Percentiles rank a stretch among this genome's conserved stretches.
Evolutionary conservation across 495 filamentous ascomycete genomes (phyloP).

Genomic region (Penicillium daleae): DNA sequence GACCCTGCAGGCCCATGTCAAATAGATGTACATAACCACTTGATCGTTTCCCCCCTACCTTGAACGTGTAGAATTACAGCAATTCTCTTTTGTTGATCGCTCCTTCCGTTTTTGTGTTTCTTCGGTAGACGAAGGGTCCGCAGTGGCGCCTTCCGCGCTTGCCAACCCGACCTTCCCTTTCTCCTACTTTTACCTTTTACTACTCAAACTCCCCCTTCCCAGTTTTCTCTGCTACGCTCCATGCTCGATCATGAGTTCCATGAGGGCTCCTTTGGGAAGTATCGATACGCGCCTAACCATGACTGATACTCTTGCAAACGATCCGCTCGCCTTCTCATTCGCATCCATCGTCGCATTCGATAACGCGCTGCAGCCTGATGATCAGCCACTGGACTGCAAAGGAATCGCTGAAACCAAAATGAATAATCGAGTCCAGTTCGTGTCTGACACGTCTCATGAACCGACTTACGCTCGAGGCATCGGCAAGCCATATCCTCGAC

Average conservation of each 20-base stretch:
- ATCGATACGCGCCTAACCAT: constrained; percentile 29
- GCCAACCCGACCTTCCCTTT: background rate
- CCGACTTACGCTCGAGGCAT: background rate
- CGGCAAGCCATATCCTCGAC: constrained; percentile 19
- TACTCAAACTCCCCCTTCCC: background rate
- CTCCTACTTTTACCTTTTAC: constrained; percentile 1
- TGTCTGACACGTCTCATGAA: background rate
- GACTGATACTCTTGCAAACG: constrained; percentile 12
- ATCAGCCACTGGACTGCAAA: background rate
- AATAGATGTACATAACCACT: constrained; percentile 63
- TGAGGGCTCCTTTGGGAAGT: constrained; percentile 27
- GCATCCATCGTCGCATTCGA: constrained; percentile 19
- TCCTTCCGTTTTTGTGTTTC: constrained; percentile 20
- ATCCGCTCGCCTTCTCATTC: constrained; percentile 17
- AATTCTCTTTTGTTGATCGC: constrained; percentile 35
- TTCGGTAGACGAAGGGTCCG: constrained; percentile 14
- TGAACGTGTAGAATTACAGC: constrained; percentile 52
- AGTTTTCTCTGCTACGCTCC: background rate
- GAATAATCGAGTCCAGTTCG: background rate
- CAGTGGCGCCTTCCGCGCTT: constrained; percentile 13
- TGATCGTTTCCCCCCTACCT: constrained; percentile 32
- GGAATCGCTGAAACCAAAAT: background rate
- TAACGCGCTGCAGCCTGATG: background rate
- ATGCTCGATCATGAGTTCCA: constrained; percentile 20
- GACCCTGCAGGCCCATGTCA: constrained; percentile 74